Evolutionary conservation across 1,284 basidiomycete genomes (phyloP).

Genomic region (Ustilago lituana): DNA sequence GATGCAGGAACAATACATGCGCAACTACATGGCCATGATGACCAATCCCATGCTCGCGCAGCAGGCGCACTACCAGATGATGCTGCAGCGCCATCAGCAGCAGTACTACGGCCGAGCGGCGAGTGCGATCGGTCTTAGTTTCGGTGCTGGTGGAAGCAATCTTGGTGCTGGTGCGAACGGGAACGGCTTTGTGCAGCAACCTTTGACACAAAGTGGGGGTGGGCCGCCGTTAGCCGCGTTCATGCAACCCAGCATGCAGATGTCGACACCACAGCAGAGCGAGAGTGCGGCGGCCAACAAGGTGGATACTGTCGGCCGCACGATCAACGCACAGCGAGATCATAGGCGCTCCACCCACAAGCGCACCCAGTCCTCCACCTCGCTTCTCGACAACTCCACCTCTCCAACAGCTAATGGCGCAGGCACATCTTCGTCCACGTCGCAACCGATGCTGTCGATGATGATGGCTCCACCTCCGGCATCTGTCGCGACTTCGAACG

Average conservation of each 20-base stretch:
- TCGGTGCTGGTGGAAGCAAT: slow-evolving; percentile 2
- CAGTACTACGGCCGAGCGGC: slow-evolving; percentile 38
- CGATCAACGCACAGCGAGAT: not conserved
- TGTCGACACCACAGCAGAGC: not conserved
- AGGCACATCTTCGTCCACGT: not conserved
- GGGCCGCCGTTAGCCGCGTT: slow-evolving; percentile 39
- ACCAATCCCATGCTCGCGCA: slow-evolving; percentile 43
- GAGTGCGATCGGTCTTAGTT: slow-evolving; percentile 19
- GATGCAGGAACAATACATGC: slow-evolving; percentile 49
- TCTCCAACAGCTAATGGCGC: not conserved
- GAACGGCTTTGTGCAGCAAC: slow-evolving; percentile 6
- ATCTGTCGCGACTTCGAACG: not conserved
- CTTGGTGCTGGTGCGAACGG: slow-evolving; percentile 26
- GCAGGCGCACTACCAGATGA: slow-evolving; percentile 46
- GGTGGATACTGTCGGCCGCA: not conserved
- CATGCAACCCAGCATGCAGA: slow-evolving; percentile 27
- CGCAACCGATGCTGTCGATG: slow-evolving; percentile 47
- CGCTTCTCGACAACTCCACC: slow-evolving; percentile 7
- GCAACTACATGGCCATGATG: slow-evolving; percentile 53
- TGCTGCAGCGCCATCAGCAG: slow-evolving; percentile 46
- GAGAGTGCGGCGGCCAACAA: not conserved
- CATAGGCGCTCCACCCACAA: slow-evolving; percentile 3
- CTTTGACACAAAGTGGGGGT: not conserved
- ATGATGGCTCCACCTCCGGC: slow-evolving; percentile 48
- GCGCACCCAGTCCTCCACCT: slow-evolving; percentile 14